Conservation (phyloP, 371 early-diverging fungal species). For the Amoeboaphelidium protococcarum region DNA sequence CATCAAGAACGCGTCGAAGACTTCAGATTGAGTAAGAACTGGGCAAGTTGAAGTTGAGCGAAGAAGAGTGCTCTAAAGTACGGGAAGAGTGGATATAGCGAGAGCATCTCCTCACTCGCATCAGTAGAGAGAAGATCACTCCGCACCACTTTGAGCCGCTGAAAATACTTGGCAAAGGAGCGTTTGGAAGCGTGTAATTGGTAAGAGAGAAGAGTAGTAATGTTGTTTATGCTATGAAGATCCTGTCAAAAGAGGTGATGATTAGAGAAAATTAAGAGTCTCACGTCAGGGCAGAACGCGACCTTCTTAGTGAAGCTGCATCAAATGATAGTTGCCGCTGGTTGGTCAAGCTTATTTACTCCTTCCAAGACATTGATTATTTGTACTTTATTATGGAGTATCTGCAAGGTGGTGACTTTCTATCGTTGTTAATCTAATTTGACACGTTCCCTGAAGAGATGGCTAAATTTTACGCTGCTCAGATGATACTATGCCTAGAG, state of each 20-base stretch:
- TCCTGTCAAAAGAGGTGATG: background rate
- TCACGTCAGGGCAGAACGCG: background rate
- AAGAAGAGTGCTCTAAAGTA: slow-evolving; percentile 15
- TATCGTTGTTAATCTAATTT: background rate
- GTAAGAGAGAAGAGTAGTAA: background rate
- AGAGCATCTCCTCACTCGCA: slow-evolving; percentile 22
- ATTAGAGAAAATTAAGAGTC: background rate
- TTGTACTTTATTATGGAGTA: slow-evolving; percentile 1
- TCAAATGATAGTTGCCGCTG: slow-evolving; percentile 3
- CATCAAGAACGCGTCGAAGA: slow-evolving; percentile 14
- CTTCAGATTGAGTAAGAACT: slow-evolving; percentile 20
- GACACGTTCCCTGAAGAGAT: background rate
- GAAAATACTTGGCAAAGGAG: background rate
- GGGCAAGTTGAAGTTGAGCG: slow-evolving; percentile 12
- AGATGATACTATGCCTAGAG: background rate
- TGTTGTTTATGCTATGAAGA: background rate
- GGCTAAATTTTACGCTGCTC: background rate
- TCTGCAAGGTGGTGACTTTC: background rate
- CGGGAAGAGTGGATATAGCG: slow-evolving; percentile 16
- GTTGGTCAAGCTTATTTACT: slow-evolving; percentile 3
- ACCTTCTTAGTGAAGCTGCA: background rate
- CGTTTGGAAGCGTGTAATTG: background rate
- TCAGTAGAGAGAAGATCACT: slow-evolving; percentile 14
- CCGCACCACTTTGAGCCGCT: slow-evolving; percentile 10
- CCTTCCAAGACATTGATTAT: slow-evolving; percentile 1